Evolutionary conservation across 768 basidiomycete species (phyloP), one percentile per base, ranked within the genome.

Genomic region (Termitomyces sp.): DNA sequence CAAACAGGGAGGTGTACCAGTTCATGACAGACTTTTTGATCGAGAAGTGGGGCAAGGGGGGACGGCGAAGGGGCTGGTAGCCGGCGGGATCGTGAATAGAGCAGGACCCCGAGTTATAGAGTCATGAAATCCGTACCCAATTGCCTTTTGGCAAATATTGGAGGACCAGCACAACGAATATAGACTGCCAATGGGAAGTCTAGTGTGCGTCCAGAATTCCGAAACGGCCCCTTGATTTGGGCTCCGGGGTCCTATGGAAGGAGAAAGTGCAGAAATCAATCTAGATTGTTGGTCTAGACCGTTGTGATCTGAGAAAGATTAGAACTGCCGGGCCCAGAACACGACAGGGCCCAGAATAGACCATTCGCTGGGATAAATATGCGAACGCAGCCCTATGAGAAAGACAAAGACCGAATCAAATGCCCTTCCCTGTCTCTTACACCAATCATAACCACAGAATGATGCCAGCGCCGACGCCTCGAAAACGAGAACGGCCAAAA

Each of bases 1-100:
- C 91, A 1, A 81, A 89, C 62, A 72, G 88, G 63, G 96, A 96
- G 73, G 72, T 99, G 47, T 91, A 88, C 63, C 86, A 95, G 70
- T 96, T 81, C 72, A 82, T 98, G 83, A 86, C 86, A 2, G 76
- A 72, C 26, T 98, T 94, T 74, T 74, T 99, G 59, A 62, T 85
- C 1, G 94, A 97, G 74, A 94, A 93, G 69, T 98, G 96, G 95
- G 94, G 95, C 28, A 89, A 86, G 65, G 90, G 90, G 28, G 84
- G 85, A 22, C 77, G 81, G 57, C 77, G 77, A 57, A 76, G 86
- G n/a, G 80, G 81, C 18, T 85, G 85, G 82, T 87, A 65, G 58
- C 52, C 49, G 54, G 54, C 43, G 35, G 49, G 16, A 46, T 47
- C n/a, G n/a, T 38, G n/a, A n/a, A n/a, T n/a, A n/a, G n/a, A 18